Evolutionary conservation across 495 filamentous ascomycete species (phyloP).

Genomic region (Penicillium paradoxum): DNA sequence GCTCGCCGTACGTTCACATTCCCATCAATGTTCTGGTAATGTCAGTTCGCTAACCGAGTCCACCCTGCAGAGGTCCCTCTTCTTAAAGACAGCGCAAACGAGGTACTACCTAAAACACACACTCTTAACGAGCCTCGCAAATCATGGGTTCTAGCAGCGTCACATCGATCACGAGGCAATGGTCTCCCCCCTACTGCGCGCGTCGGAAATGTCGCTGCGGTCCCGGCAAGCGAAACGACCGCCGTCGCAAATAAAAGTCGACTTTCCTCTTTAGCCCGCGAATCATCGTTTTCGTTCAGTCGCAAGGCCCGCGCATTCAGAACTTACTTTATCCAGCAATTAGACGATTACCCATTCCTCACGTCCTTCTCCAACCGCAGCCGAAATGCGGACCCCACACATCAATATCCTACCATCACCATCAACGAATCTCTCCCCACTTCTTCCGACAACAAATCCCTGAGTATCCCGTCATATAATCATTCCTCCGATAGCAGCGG

Average conservation of each 20-base stretch:
- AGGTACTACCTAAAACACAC: conserved; percentile 5
- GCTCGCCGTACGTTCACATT: conserved; percentile 27
- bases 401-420: conserved; percentile 10
- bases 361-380: conserved; percentile 23
- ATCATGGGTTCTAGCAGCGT: conserved; percentile 12
- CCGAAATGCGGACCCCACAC: conserved; percentile 4
- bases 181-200: conserved; percentile 10
- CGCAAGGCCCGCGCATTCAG: conserved; percentile 34
- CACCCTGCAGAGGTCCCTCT: conserved; percentile 17
- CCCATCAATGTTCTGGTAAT: neutral
- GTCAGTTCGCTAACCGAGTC: neutral
- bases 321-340: conserved; percentile 29
- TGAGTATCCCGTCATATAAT: conserved; percentile 3
- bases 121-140: conserved; percentile 7
- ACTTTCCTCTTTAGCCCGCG: conserved; percentile 12
- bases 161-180: conserved; percentile 14
- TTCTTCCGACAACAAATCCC: conserved; percentile 7
- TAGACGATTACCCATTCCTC: conserved; percentile 28
- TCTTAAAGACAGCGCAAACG: conserved; percentile 17
- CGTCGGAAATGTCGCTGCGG: conserved; percentile 3
- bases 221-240: conserved; percentile 16
- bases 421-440: conserved; percentile 17
- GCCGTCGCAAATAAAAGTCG: conserved; percentile 19
- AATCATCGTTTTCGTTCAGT: conserved; percentile 28
- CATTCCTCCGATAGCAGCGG: neutral